phyloP scores from a whole-genome alignment of 352 stramenopile genomes.

The Phytopythium aichiense region DNA sequence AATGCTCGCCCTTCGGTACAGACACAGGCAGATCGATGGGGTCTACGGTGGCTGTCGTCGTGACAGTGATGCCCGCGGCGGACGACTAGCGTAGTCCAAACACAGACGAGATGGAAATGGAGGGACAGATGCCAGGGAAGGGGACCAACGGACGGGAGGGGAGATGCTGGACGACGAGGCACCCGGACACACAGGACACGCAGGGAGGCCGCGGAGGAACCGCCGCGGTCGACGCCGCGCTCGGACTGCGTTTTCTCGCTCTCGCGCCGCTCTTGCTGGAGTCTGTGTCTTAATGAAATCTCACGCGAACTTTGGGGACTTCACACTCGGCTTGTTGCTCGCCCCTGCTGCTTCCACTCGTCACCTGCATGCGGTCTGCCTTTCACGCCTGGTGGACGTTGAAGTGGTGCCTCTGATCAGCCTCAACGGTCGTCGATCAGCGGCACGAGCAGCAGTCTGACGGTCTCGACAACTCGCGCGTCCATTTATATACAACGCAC shows the following conservation, averaged over 20 bases:
- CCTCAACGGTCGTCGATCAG: not conserved
- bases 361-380: not conserved
- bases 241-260: not conserved
- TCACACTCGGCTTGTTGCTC: constrained; percentile 15
- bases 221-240: not conserved
- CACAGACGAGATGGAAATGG: constrained; percentile 3
- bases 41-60: not conserved
- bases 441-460: not conserved
- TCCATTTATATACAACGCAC: not conserved
- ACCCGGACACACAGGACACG: not conserved
- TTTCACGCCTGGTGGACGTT: not conserved
- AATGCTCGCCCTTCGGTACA: constrained; percentile 22
- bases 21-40: not conserved
- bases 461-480: not conserved
- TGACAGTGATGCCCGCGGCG: not conserved
- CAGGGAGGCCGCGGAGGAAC: not conserved
- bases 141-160: not conserved
- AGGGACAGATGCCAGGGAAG: constrained; percentile 1
- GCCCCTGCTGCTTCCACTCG: not conserved
- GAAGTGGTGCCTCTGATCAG: not conserved
- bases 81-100: constrained; percentile 4
- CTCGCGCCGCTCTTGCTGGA: not conserved
- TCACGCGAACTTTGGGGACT: constrained; percentile 82
- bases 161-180: not conserved
- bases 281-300: constrained; percentile 63